These are phyloP conservation scores for Chondrus crispus DNA, from an alignment of 23 red algal genomes.

Conservation along the genomic window DNA sequence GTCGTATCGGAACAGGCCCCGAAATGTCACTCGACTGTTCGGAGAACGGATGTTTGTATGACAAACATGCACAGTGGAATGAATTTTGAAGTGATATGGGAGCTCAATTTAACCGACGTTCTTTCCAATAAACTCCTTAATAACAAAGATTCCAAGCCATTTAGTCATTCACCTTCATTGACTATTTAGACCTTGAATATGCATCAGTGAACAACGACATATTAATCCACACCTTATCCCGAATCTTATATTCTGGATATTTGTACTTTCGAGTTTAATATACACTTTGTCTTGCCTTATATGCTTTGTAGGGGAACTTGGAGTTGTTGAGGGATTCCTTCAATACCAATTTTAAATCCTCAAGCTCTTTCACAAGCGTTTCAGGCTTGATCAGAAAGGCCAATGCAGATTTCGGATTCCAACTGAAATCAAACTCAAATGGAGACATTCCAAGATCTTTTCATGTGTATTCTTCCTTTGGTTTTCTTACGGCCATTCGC, in stretches of 20 bases:
- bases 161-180: background rate
- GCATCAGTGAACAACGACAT: background rate
- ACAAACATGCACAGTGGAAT: background rate
- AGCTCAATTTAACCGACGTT: background rate
- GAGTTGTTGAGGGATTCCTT: background rate
- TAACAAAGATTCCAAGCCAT: background rate
- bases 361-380: background rate
- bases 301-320: background rate
- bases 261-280: background rate
- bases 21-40: background rate
- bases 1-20: background rate
- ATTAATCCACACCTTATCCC: background rate
- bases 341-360: background rate
- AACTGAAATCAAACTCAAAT: background rate
- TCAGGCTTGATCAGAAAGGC: background rate
- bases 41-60: background rate
- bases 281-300: background rate
- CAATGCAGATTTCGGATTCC: background rate
- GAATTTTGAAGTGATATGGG: background rate
- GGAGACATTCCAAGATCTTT: slow-evolving; percentile 6
- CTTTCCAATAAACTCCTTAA: background rate
- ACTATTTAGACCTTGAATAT: background rate
- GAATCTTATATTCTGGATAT: background rate
- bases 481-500: background rate
- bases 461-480: too few relatives aligned